These are phyloP conservation scores for Lachnellula suecica DNA, from an alignment of 2,329 filamentous ascomycete genomes.

Conservation along the genomic window DNA sequence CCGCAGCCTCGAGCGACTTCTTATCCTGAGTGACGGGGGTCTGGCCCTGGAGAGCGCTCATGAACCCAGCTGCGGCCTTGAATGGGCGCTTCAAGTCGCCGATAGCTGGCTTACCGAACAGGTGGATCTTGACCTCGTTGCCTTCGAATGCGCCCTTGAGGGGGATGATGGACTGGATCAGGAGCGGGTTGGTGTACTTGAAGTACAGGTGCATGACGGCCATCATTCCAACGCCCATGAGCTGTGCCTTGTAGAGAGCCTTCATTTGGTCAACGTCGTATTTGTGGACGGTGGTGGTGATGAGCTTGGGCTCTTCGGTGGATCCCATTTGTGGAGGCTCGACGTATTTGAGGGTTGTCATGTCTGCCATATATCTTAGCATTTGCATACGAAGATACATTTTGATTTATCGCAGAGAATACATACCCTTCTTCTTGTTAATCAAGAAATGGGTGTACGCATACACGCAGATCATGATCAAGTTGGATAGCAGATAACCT, in stretches of 20 bases:
- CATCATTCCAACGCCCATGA: conserved; percentile 99
- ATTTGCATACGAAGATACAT: background rate
- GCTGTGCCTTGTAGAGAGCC: conserved; percentile 80
- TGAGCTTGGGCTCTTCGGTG: conserved; percentile 89
- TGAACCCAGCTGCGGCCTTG: conserved; percentile 82
- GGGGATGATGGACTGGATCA: conserved; percentile 98
- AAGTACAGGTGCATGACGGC: conserved; percentile 97
- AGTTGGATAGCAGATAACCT: conserved; percentile 63
- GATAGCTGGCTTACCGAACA: conserved; percentile 81
- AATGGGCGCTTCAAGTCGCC: conserved; percentile 95
- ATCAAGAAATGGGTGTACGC: conserved; percentile 82
- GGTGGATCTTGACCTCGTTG: conserved; percentile 94
- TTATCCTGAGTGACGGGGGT: conserved; percentile 81
- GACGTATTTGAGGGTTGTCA: conserved; percentile 98
- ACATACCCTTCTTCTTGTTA: conserved; percentile 94
- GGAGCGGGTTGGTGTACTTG: conserved; percentile 98
- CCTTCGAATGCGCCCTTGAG: conserved; percentile 93
- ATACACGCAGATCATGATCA: conserved; percentile 84
- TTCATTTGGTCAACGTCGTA: conserved; percentile 90
- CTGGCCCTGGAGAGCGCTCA: conserved; percentile 72
- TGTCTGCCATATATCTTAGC: conserved; percentile 56
- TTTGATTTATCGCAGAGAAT: background rate
- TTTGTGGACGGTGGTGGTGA: conserved; percentile 93
- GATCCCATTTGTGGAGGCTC: conserved; percentile 93
- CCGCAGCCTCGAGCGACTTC: conserved; percentile 78